phyloP scores from a whole-genome alignment of 225 moss, liverwort and hornwort genomes.

The Takakia lepidozioides region DNA sequence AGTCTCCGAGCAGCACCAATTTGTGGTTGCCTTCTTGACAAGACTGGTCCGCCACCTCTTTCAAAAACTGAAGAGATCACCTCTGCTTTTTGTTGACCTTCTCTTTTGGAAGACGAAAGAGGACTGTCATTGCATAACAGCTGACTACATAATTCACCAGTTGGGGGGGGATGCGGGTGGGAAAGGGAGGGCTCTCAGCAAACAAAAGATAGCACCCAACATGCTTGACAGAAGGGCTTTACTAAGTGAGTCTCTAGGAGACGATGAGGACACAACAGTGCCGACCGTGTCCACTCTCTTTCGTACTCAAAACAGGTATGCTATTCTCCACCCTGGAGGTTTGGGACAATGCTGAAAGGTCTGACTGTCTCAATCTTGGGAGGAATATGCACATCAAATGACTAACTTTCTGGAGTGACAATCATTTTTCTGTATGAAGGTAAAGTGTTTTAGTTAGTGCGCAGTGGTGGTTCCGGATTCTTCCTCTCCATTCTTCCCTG shows the following conservation, averaged over 20 bases:
- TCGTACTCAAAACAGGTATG: conserved; percentile 20
- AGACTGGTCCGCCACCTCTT: conserved; percentile 69
- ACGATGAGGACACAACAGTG: conserved; percentile 31
- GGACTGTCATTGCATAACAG: conserved; percentile 77
- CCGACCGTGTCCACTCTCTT: conserved; percentile 11
- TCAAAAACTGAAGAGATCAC: conserved; percentile 65
- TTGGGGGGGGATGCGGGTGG: conserved; percentile 19
- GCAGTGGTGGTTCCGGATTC: too few relatives aligned
- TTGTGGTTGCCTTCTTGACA: conserved; percentile 58
- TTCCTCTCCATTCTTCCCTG: too few relatives aligned
- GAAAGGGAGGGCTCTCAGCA: conserved; percentile 11
- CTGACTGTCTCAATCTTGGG: too few relatives aligned
- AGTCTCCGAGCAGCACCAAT: conserved; percentile 62
- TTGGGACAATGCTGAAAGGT: too few relatives aligned
- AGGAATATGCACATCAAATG: too few relatives aligned
- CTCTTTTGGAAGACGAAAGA: conserved; percentile 87
- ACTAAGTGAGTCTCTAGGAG: conserved; percentile 28
- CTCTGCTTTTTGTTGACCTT: conserved; percentile 81
- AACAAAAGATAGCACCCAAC: conserved; percentile 15
- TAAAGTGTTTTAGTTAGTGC: too few relatives aligned
- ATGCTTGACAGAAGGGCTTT: conserved; percentile 44
- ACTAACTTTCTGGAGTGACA: too few relatives aligned
- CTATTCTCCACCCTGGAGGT: not conserved
- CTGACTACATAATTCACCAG: conserved; percentile 59
- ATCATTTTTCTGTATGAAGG: too few relatives aligned